Evolutionary conservation across 257 asterid species (phyloP), one percentile per base, ranked within the genome.

Genomic region (Capsicum baccatum): DNA sequence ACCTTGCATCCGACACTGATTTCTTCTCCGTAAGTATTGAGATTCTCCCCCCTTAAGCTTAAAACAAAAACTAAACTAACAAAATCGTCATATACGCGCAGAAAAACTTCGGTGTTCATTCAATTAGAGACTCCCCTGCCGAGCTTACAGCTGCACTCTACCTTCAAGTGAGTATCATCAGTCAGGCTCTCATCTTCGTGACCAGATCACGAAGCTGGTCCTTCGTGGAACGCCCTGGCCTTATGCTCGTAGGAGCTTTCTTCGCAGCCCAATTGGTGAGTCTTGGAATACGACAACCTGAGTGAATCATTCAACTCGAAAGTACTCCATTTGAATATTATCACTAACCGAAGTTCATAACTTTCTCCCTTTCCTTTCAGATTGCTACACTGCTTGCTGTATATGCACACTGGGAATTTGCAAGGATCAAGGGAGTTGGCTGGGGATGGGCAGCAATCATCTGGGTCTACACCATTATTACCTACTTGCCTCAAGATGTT

Each of bases 151-250:
- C 98, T 84, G 98, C 98, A 1, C 91, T 95, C 3, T 95, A 95
- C 89, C 99, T 95, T 82, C 99, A 95, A 95, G 99, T 95, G 83
- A 95, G 99, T 91, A 94, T 93, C 67, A 92, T 94, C 85, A 94
- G 98, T 81, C 98, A 94, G 82, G 98, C 98, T 35, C 93, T 94
- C 84, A 95, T 95, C 89, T 95, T 95, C 17, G 98, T 94, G 33
- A 95, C 98, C 11, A 88, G 98, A 84, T 95, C 98, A 81, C 82
- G 96, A 60, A 92, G 97, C 85, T 94, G 98, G 98, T 95, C 97
- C 3, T 94, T 92, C 8, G 89, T 92, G 0, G 98, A 95, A 85
- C 90, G 97, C 80, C 98, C 98, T 4, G 98, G 98, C 3, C 48
- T 92, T 85, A 81, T 94, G 91, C 94, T 95, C 6, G 14, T 91